Percentiles rank a stretch among this genome's conserved stretches.
Conservation (phyloP, 78 protist species). For the Guillardia theta region DNA sequence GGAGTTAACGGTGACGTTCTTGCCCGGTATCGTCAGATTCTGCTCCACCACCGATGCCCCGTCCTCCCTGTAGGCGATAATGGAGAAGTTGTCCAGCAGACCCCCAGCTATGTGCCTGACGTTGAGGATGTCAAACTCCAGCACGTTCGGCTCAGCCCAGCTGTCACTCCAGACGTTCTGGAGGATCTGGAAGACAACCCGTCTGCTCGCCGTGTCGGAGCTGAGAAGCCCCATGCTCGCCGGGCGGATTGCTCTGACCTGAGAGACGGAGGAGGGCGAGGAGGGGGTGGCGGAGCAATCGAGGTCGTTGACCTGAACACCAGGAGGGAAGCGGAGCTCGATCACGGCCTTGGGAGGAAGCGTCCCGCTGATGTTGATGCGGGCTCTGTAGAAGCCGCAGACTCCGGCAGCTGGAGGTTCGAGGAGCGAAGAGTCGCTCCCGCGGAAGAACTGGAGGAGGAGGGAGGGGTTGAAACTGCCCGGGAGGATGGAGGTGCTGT, state of each 20-base stretch:
- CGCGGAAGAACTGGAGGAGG: background rate
- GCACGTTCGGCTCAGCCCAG: background rate
- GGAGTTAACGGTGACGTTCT: background rate
- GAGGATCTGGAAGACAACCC: too few relatives aligned
- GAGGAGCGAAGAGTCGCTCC: background rate
- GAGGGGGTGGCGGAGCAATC: too few relatives aligned
- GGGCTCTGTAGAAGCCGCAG: background rate
- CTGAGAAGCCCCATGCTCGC: too few relatives aligned
- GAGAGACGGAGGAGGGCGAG: too few relatives aligned
- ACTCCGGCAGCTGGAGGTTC: background rate
- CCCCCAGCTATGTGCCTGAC: background rate
- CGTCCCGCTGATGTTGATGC: background rate
- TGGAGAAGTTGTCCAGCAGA: background rate
- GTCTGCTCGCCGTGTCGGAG: too few relatives aligned
- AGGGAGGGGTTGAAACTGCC: background rate
- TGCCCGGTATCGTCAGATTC: background rate
- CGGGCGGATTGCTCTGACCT: too few relatives aligned
- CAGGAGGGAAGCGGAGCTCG: background rate
- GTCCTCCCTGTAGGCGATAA: too few relatives aligned
- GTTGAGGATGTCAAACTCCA: background rate
- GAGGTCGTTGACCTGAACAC: background rate
- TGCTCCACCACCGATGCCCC: background rate
- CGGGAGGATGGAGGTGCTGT: background rate
- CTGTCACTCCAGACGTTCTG: too few relatives aligned
- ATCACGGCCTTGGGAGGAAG: background rate